Conservation (phyloP, 768 basidiomycete genomes). For the Tylopilus balloui region DNA sequence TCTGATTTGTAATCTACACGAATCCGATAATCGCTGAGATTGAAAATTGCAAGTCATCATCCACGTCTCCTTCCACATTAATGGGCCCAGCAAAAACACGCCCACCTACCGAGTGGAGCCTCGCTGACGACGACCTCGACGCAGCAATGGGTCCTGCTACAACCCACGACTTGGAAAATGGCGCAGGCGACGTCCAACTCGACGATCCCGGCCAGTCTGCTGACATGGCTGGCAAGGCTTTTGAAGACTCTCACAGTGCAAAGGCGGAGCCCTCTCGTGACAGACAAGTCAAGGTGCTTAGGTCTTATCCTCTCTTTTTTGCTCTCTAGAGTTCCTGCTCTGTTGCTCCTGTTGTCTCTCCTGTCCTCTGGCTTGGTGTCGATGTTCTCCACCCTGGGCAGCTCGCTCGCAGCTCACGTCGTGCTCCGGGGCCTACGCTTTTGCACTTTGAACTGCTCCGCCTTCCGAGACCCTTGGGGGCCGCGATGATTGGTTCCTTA, state of each 20-base stretch:
- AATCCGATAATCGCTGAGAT: conserved; percentile 7
- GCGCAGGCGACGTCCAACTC: conserved; percentile 39
- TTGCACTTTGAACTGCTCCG: conserved; percentile 23
- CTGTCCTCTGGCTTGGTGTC: conserved; percentile 17
- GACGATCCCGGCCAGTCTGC: conserved; percentile 19
- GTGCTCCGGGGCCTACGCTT: conserved; percentile 18
- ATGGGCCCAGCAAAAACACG: conserved; percentile 26
- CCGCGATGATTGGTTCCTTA: conserved; percentile 31
- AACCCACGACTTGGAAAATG: conserved; percentile 42
- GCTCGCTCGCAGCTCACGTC: conserved; percentile 15
- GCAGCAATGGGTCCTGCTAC: conserved; percentile 43
- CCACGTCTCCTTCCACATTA: conserved; percentile 5
- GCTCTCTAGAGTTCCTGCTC: conserved; percentile 22
- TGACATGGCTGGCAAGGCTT: conserved; percentile 18
- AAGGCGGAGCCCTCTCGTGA: conserved; percentile 52
- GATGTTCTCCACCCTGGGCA: conserved; percentile 16
- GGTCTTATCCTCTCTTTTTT: conserved; percentile 48
- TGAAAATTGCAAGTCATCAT: not conserved
- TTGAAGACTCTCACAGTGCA: conserved; percentile 45
- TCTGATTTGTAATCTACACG: not conserved
- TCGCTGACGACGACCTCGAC: conserved; percentile 44
- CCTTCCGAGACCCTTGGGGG: conserved; percentile 25
- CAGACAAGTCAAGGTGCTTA: conserved; percentile 88
- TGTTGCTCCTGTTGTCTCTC: conserved; percentile 17
- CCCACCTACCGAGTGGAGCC: conserved; percentile 39